Evolutionary conservation across 2,329 filamentous ascomycete genomes (phyloP).

Genomic region (Pezicula carpinea): DNA sequence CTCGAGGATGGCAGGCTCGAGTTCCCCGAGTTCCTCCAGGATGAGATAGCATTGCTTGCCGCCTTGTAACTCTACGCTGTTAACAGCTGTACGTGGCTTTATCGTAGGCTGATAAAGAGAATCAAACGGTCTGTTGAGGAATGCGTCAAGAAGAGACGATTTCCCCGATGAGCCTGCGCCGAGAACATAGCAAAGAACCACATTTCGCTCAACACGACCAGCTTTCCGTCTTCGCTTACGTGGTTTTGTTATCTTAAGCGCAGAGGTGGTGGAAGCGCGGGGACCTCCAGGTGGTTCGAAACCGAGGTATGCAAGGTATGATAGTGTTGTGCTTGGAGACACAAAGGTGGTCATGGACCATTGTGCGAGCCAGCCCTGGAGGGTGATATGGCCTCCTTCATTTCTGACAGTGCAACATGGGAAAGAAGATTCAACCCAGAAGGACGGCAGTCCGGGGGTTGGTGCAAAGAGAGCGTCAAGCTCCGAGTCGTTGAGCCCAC

Average conservation of each 20-base stretch:
- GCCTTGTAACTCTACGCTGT: constrained; percentile 91
- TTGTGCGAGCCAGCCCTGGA: constrained; percentile 96
- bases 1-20: constrained; percentile 92
- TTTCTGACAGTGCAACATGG: constrained; percentile 92
- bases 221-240: constrained; percentile 79
- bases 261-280: constrained; percentile 74
- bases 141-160: constrained; percentile 83
- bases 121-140: constrained; percentile 83
- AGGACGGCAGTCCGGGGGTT: constrained; percentile 80
- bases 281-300: constrained; percentile 78
- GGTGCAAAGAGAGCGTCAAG: constrained; percentile 84
- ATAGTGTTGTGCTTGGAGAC: constrained; percentile 89
- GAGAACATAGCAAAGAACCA: constrained; percentile 88
- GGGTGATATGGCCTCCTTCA: constrained; percentile 88
- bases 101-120: constrained; percentile 87
- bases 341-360: constrained; percentile 99
- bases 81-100: constrained; percentile 87
- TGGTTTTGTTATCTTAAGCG: constrained; percentile 87
- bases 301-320: constrained; percentile 92
- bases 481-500: constrained; percentile 82
- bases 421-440: constrained; percentile 86
- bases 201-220: constrained; percentile 86
- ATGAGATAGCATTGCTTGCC: constrained; percentile 98
- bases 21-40: constrained; percentile 86
- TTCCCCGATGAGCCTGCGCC: constrained; percentile 86